Base-by-base conservation (phyloP, 2,329 filamentous ascomycete genomes). In the Coniochaeta prunicola region DNA sequence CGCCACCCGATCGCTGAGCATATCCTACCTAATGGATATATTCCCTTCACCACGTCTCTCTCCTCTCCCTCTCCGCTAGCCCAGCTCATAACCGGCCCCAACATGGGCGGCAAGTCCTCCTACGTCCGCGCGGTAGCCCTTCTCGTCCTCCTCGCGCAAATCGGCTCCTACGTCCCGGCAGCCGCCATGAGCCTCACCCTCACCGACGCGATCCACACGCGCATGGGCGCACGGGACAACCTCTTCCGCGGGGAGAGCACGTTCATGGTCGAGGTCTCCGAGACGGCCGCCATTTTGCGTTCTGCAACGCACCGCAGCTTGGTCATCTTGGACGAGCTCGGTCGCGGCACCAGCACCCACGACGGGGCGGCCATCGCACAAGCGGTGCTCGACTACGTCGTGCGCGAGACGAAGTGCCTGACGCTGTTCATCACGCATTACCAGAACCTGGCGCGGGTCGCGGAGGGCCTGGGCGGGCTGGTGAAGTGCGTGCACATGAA, bases 71-170 rank as follows among this genome's bases (percentile, higher is more conserved):
- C 78, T 0, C 83, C 85, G 0, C 82, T 90, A 6, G 91, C 91
- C 2, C 84, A 97, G 65, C 87, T 97, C 59, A 88, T 99, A 67
- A 99, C 94, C 0, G 94, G 94, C 0, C 94, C 94, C 31, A 99
- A 99, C 76, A 99, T 99, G 94, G 94, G 94, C 67, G 94, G 94
- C 59, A 99, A 99, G 71, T 96, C 91, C n/a, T 94, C 89, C 59
- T 99, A 96, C 72, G 93, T 99, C 24, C 91, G 94, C 57, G 90
- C 92, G 64, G 86, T 96, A 50, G 93, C 94, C 10, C 84, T 99
- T 7, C 91, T 97, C 62, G 84, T 89, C 54, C 92, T 99, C 67
- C 92, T 99, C 77, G 92, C 91, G 8, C 94, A 99, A 70, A 89
- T 97, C 63, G 94, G 94, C 56, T 96, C 90, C 38, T 99, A 92